Conservation (phyloP, 2,329 filamentous ascomycete species). For the Phaeosphaeria sp. region DNA sequence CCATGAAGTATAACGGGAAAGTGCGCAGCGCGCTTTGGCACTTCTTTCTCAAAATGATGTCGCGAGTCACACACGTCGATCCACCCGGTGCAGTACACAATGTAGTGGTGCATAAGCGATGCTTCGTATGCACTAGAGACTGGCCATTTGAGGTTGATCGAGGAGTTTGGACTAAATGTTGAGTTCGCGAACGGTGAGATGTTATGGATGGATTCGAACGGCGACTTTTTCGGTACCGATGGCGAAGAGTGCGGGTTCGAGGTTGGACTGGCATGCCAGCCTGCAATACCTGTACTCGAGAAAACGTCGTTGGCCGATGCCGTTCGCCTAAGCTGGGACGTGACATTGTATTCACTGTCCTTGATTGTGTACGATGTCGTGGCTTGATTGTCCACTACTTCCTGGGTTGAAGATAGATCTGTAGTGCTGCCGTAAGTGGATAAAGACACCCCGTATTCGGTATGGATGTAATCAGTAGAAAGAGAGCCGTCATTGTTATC, state of each 20-base stretch:
- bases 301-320: constrained; percentile 11
- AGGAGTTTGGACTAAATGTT: constrained; percentile 30
- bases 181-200: constrained; percentile 34
- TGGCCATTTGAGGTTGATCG: constrained; percentile 29
- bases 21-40: constrained; percentile 55
- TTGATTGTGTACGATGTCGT: background rate
- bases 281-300: constrained; percentile 4
- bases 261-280: constrained; percentile 17
- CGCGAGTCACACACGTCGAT: constrained; percentile 28
- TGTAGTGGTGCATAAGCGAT: constrained; percentile 37
- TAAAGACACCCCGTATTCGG: constrained; percentile 11
- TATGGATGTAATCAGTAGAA: constrained; percentile 12
- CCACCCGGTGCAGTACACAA: constrained; percentile 36
- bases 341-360: constrained; percentile 1
- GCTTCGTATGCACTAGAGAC: constrained; percentile 33
- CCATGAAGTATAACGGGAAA: constrained; percentile 57
- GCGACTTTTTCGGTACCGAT: constrained; percentile 16
- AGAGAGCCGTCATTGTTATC: constrained; percentile 7
- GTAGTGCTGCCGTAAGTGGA: constrained; percentile 14
- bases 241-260: constrained; percentile 13
- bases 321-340: constrained; percentile 5
- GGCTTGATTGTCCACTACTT: constrained; percentile 17
- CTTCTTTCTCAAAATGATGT: constrained; percentile 52
- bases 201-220: constrained; percentile 21
- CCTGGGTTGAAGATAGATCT: constrained; percentile 23